These are phyloP conservation scores for Lepidium campestre DNA, from an alignment of 441 rosid species.

Conservation along the genomic window DNA sequence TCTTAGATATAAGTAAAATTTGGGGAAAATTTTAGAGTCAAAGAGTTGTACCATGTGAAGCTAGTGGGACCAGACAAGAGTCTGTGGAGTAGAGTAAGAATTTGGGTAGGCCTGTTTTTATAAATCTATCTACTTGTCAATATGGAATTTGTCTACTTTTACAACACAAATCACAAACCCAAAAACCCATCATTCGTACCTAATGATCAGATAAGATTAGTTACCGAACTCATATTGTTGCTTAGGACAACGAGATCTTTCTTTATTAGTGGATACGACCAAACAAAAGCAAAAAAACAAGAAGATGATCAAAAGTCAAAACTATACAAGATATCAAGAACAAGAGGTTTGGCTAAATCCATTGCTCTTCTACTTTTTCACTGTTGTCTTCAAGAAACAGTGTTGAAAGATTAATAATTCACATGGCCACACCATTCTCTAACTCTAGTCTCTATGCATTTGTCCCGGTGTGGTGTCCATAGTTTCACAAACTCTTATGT, in stretches of 20 bases:
- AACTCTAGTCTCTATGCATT: slow-evolving; percentile 29
- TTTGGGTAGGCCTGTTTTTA: slow-evolving; percentile 10
- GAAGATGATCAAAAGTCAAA: slow-evolving; percentile 19
- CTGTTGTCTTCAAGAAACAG: slow-evolving; percentile 25
- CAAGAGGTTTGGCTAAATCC: slow-evolving; percentile 33
- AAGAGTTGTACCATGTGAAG: neutral
- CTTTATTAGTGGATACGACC: neutral
- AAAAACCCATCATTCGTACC: slow-evolving; percentile 27
- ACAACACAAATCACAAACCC: slow-evolving; percentile 11
- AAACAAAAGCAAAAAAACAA: slow-evolving; percentile 39
- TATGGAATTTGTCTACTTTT: slow-evolving; percentile 36
- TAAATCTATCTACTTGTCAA: slow-evolving; percentile 40
- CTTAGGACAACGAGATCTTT: slow-evolving; percentile 18
- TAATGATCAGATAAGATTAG: slow-evolving; percentile 10
- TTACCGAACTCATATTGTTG: slow-evolving; percentile 19
- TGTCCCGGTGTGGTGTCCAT: slow-evolving; percentile 30
- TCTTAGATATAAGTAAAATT: neutral
- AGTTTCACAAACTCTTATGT: slow-evolving; percentile 25
- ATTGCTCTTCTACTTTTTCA: slow-evolving; percentile 27
- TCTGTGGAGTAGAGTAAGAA: slow-evolving; percentile 12
- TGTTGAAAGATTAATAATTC: slow-evolving; percentile 29
- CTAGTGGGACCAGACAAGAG: slow-evolving; percentile 10
- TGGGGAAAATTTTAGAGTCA: neutral
- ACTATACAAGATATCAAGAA: neutral
- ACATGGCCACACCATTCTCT: slow-evolving; percentile 12